Evolutionary conservation across 139 green algal species (phyloP).

Genomic region (Monoraphidium neglectum): DNA sequence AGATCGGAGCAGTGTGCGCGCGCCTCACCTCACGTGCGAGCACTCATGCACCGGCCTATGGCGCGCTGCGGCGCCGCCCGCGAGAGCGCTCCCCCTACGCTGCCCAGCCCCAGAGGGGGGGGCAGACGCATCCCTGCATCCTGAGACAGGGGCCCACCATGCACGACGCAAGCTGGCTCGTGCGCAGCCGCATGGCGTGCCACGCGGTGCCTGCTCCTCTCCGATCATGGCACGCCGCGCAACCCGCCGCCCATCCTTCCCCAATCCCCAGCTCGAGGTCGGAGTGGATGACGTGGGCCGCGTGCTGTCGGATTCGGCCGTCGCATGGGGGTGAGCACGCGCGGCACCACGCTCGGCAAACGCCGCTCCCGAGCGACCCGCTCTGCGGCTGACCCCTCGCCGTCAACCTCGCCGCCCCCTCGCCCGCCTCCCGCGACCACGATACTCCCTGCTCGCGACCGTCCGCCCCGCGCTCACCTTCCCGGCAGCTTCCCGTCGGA

Average conservation of each 20-base stretch:
- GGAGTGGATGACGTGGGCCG: constrained; percentile 40
- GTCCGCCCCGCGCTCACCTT: neutral
- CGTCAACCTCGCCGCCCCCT: neutral
- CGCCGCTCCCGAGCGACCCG: too few species aligned
- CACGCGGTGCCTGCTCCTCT: neutral
- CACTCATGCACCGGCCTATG: neutral
- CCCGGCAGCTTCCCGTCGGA: neutral
- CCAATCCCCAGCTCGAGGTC: constrained; percentile 32
- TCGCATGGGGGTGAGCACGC: constrained; percentile 35
- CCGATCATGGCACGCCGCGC: neutral
- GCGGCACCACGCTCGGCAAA: too few species aligned
- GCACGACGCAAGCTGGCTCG: neutral
- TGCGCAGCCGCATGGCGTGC: neutral
- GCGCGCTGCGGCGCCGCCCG: neutral
- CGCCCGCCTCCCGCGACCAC: neutral
- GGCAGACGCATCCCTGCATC: too few species aligned
- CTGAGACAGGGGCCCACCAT: neutral
- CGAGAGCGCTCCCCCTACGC: neutral
- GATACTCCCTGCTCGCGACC: neutral
- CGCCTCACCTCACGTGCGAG: too few species aligned
- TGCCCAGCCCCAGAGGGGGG: neutral
- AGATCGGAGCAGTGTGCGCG: neutral
- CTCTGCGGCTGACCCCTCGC: neutral
- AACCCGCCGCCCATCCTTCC: neutral
- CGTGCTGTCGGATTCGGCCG: constrained; percentile 7